Evolutionary conservation across 140 eudicot species (phyloP), one percentile per base, ranked within the genome.

Genomic region (Cichorium intybus): DNA sequence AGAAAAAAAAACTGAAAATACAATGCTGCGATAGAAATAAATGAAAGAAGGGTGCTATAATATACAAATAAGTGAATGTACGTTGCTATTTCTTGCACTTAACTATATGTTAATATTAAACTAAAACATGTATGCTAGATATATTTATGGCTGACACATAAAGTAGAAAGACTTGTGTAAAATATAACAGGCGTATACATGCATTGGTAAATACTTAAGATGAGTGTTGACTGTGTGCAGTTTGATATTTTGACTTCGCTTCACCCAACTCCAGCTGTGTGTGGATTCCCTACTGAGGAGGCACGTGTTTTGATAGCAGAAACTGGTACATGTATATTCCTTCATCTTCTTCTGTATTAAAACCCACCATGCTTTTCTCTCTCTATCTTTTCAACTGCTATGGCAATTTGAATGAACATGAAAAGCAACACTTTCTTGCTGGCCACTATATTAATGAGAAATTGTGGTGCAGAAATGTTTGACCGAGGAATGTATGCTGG

Each of bases 401-500:
- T n/a, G n/a, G n/a, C n/a, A n/a, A n/a, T n/a, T n/a, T n/a, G n/a
- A n/a, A n/a, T n/a, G n/a, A n/a, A n/a, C n/a, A n/a, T n/a, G n/a
- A n/a, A n/a, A n/a, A n/a, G n/a, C n/a, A n/a, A n/a, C n/a, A n/a
- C n/a, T n/a, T n/a, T n/a, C n/a, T n/a, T n/a, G n/a, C n/a, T n/a
- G n/a, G n/a, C n/a, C n/a, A n/a, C n/a, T 60, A 7, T 35, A 17
- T 62, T 56, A 27, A 54, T 45, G 54, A 75, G 50, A 53, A 22
- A 21, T 48, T 24, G 56, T 74, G 63, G 11, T 69, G 43, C 65
- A 91, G 97, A 91, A 73, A 85, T 62, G 84, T 93, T 93, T 66
- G 99, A 93, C 64, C 83, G 99, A 68, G 99, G 99, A 65, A 83
- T 93, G 95, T 93, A 93, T 81, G 99, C 99, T 18, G 99, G 97